A percentile compares a stretch with the other conserved stretches of the same genome.
Evolutionary conservation across 2,329 filamentous ascomycete species (phyloP).

Genomic region (Spiromastix sp.): DNA sequence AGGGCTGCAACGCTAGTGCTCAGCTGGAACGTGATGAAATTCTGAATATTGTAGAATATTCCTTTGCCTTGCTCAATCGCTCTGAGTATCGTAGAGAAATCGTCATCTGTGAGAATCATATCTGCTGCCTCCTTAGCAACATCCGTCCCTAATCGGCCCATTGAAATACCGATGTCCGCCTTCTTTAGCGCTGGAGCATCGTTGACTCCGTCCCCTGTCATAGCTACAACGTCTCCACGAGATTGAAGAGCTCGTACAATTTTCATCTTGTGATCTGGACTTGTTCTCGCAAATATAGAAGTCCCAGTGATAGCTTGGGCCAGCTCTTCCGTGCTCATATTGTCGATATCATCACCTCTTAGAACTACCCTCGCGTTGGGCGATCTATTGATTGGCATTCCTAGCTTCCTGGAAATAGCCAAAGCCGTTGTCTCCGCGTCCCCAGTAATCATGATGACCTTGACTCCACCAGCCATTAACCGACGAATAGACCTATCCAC

Average conservation of each 20-base stretch:
- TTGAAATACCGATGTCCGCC: conserved; percentile 94
- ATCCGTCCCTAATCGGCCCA: conserved; percentile 90
- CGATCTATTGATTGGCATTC: conserved; percentile 67
- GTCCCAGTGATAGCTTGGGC: conserved; percentile 76
- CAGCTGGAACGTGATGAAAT: conserved; percentile 96
- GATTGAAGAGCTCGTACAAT: conserved; percentile 86
- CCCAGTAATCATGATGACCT: conserved; percentile 98
- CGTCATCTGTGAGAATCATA: conserved; percentile 80
- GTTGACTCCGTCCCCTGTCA: conserved; percentile 98
- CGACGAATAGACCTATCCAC: conserved; percentile 82
- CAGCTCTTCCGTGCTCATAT: conserved; percentile 77
- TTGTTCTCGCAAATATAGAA: conserved; percentile 91
- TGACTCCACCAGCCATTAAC: conserved; percentile 87
- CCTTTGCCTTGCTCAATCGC: conserved; percentile 98
- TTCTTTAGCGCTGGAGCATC: conserved; percentile 94
- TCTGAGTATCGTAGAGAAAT: conserved; percentile 81
- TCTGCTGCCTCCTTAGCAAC: conserved; percentile 92
- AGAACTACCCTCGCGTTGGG: conserved; percentile 55
- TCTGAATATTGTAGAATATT: conserved; percentile 99
- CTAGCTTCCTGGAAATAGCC: conserved; percentile 88
- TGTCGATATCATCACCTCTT: conserved; percentile 82
- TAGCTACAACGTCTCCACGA: conserved; percentile 91
- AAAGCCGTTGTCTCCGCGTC: conserved; percentile 91
- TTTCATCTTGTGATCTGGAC: conserved; percentile 95
- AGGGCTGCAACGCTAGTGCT: conserved; percentile 93